Evolutionary conservation across 2,329 filamentous ascomycete species (phyloP), one percentile per base, ranked within the genome.

Genomic region (Chaetomium sp.): DNA sequence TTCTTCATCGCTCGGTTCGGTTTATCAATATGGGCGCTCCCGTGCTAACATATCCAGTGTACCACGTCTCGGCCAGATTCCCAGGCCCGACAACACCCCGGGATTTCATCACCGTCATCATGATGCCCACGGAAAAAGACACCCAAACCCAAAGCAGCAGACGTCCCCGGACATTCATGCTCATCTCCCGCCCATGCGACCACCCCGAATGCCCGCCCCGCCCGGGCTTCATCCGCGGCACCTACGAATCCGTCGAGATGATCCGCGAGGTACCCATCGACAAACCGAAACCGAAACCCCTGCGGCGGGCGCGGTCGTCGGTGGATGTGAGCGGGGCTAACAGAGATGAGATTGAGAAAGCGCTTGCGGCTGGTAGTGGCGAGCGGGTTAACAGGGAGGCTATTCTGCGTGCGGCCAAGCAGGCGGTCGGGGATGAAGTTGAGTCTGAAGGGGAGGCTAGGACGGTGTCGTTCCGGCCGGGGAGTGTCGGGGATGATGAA

Each of bases 191-290:
- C 69, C 92, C 92, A 1, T 88, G 90, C 65, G 71, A 79, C 19
- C 91, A 96, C 68, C 84, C 86, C 0, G 83, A 89, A 56, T 86
- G 87, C 37, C 85, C 86, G 19, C 78, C 79, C 10, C 78, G 86
- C 8, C 73, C 81, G 56, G 89, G 88, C 12, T 92, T 86, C 68
- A 88, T 96, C 49, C 80, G 90, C 42, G 92, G 91, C 3, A 79
- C 85, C 60, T 97, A 96, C 64, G 91, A 96, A 73, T 95, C 89
- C 1, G 87, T 96, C 12, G 92, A 97, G 71, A 79, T 96, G 62
- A 91, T 96, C 55, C 79, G 91, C 49, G 91, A 97, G 70, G 80
- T 96, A 11, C 86, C 85, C 0, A 68, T 84, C 8, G 74, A 76
- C 44, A 68, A 75, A 27, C 19, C 19, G 19, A 27, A 27, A 27